Conservation (phyloP, 495 filamentous ascomycete genomes). For the Trichocladium antarcticum region DNA sequence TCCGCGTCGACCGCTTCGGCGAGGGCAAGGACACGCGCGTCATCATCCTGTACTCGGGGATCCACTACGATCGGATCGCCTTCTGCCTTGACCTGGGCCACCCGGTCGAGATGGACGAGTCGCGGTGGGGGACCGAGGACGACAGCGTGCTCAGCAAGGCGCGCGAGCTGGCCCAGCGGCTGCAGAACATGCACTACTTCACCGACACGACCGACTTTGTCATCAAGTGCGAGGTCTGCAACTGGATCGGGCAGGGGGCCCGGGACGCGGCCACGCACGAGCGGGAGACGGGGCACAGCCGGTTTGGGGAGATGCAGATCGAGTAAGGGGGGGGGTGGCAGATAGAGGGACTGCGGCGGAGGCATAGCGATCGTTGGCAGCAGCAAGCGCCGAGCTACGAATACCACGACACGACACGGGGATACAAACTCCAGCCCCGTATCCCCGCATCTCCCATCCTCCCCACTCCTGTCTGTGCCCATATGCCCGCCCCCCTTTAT, state of each 20-base stretch:
- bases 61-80: slow-evolving; percentile 91
- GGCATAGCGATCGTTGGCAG: background rate
- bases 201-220: slow-evolving; percentile 79
- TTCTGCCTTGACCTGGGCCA: slow-evolving; percentile 53
- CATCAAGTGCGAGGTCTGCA: slow-evolving; percentile 69
- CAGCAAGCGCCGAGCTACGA: no score
- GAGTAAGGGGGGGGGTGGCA: background rate
- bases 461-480: slow-evolving; percentile 44
- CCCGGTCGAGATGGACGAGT: slow-evolving; percentile 62
- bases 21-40: slow-evolving; percentile 59
- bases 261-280: slow-evolving; percentile 22
- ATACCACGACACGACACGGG: no score
- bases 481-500: slow-evolving; percentile 35
- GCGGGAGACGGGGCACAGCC: slow-evolving; percentile 23
- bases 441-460: slow-evolving; percentile 28
- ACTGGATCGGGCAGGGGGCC: slow-evolving; percentile 63
- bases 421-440: background rate
- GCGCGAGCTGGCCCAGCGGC: slow-evolving; percentile 52
- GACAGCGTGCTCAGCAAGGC: slow-evolving; percentile 58
- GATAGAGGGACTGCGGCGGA: background rate
- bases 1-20: slow-evolving; percentile 61
- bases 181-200: slow-evolving; percentile 69
- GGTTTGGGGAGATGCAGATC: slow-evolving; percentile 29
- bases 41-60: slow-evolving; percentile 83
- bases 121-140: slow-evolving; percentile 60